Evolutionary conservation across 495 filamentous ascomycete species (phyloP).

Genomic region (Oidiodendron maius): DNA sequence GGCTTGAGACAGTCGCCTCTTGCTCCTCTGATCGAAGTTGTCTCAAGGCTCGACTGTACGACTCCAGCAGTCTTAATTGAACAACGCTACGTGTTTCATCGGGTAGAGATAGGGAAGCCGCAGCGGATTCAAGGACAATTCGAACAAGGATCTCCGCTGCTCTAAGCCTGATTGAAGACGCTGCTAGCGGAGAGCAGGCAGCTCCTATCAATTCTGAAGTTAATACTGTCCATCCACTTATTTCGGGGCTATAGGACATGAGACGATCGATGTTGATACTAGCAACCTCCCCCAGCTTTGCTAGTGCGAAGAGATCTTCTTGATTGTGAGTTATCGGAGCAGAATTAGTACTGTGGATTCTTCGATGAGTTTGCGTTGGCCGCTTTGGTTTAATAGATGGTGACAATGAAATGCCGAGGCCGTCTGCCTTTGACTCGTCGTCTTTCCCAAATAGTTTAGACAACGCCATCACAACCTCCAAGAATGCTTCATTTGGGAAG

Average conservation of each 20-base stretch:
- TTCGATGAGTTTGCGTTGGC: slow-evolving; percentile 39
- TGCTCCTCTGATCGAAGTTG: slow-evolving; percentile 37
- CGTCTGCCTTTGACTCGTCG: slow-evolving; percentile 23
- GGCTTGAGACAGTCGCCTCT: slow-evolving; percentile 42
- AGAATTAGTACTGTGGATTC: slow-evolving; percentile 53
- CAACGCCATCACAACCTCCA: slow-evolving; percentile 69
- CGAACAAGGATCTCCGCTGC: slow-evolving; percentile 70
- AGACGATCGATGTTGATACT: slow-evolving; percentile 75
- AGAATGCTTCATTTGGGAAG: slow-evolving; percentile 75
- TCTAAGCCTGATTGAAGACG: slow-evolving; percentile 58
- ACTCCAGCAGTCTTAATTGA: slow-evolving; percentile 64
- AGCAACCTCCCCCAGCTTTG: slow-evolving; percentile 73
- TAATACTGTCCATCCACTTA: slow-evolving; percentile 72
- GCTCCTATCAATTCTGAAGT: slow-evolving; percentile 60
- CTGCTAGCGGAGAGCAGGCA: slow-evolving; percentile 46
- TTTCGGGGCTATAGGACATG: slow-evolving; percentile 52
- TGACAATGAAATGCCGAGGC: slow-evolving; percentile 18
- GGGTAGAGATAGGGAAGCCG: slow-evolving; percentile 39
- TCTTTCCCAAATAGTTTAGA: slow-evolving; percentile 55
- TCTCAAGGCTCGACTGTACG: slow-evolving; percentile 53
- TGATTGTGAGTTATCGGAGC: slow-evolving; percentile 47
- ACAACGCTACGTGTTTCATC: slow-evolving; percentile 47
- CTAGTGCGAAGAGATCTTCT: slow-evolving; percentile 71
- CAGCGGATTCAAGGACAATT: slow-evolving; percentile 61
- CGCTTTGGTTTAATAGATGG: slow-evolving; percentile 24